Evolutionary conservation across 148 eudicot genomes (phyloP).

Genomic region (Amaranthus palmeri): DNA sequence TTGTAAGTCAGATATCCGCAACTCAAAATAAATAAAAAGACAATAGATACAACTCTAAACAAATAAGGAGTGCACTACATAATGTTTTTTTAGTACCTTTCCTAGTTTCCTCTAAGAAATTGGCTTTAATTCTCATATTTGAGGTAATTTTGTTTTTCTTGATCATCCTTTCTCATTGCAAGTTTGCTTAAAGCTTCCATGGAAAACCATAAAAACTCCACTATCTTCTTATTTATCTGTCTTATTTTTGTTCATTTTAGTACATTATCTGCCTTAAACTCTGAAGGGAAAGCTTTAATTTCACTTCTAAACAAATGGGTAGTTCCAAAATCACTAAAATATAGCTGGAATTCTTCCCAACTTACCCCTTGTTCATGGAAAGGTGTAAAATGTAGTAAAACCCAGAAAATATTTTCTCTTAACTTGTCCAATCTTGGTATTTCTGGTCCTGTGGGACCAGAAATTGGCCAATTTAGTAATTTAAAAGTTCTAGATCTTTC

Average conservation of each 20-base stretch:
- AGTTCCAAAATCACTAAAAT: constrained; percentile 41
- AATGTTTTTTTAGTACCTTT: background rate
- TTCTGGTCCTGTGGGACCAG: constrained; percentile 60
- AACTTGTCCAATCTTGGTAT: constrained; percentile 40
- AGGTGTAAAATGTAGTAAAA: constrained; percentile 48
- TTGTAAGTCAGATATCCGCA: too few relatives aligned
- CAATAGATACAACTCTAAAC: background rate
- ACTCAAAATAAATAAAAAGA: too few relatives aligned
- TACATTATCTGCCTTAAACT: constrained; percentile 36
- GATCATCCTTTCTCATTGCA: background rate
- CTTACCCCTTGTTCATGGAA: constrained; percentile 69
- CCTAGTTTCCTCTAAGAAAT: background rate
- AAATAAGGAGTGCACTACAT: background rate
- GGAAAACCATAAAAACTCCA: constrained; percentile 8
- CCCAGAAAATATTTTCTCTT: constrained; percentile 33
- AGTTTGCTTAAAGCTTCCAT: background rate
- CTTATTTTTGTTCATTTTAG: constrained; percentile 5
- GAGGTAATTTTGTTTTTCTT: constrained; percentile 20
- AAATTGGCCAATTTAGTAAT: constrained; percentile 39
- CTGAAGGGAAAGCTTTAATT: constrained; percentile 55
- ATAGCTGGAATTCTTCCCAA: constrained; percentile 59
- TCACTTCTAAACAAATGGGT: constrained; percentile 56
- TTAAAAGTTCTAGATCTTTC: constrained; percentile 39
- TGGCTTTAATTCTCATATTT: background rate
- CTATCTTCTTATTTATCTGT: constrained; percentile 15